Evolutionary conservation across 768 basidiomycete species (phyloP).

Genomic region (Cystobasidium onofrii): DNA sequence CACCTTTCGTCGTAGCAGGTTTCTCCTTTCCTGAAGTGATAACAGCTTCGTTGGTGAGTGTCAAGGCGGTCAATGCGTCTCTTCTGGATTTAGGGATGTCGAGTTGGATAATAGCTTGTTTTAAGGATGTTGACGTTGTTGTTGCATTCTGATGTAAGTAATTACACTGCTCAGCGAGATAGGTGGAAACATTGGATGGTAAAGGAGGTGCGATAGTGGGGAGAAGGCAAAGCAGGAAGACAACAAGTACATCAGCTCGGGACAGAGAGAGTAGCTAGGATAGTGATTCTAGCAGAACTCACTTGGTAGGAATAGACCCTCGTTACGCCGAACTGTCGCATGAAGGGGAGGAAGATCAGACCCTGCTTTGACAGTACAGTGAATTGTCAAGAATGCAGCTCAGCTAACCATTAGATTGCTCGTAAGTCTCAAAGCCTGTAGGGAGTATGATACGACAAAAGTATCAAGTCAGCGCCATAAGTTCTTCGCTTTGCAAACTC

Average conservation of each 20-base stretch:
- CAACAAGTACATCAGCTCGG: background rate
- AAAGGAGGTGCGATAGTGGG: background rate
- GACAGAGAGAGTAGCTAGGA: background rate
- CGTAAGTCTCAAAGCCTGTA: slow-evolving; percentile 24
- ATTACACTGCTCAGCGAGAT: background rate
- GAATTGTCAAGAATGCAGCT: no score
- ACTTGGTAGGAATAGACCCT: slow-evolving; percentile 26
- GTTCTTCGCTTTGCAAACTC: no score
- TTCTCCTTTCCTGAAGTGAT: background rate
- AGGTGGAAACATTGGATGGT: no score
- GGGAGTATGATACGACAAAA: background rate
- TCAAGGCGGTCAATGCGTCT: background rate
- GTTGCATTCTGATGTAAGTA: slow-evolving; percentile 25
- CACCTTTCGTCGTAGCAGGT: background rate
- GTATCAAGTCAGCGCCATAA: background rate
- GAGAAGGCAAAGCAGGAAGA: background rate
- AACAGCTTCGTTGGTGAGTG: background rate
- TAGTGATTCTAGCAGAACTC: background rate
- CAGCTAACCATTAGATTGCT: slow-evolving; percentile 29
- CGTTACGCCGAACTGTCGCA: slow-evolving; percentile 22
- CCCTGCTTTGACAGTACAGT: no score
- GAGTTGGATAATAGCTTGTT: slow-evolving; percentile 8
- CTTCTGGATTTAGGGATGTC: background rate
- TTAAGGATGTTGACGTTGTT: slow-evolving; percentile 3
- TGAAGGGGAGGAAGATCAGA: background rate